These are phyloP conservation scores for Globisporangium irregulare DNA, from an alignment of 352 stramenopile genomes.

Conservation along the genomic window DNA sequence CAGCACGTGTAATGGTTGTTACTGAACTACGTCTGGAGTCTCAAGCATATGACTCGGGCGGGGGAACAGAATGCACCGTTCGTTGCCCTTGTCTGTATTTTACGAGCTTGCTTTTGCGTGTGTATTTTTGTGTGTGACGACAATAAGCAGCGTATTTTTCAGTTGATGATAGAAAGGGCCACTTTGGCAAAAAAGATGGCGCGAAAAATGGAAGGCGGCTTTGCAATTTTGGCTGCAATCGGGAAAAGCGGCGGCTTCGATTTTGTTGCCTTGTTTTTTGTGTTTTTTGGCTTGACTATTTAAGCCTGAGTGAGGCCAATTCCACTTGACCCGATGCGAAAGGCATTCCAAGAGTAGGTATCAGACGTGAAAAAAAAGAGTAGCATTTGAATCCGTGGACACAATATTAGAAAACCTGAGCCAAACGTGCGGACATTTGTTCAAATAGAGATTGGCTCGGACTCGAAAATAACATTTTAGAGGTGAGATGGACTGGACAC, in stretches of 20 bases:
- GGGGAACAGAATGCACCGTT: background rate
- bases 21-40: background rate
- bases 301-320: background rate
- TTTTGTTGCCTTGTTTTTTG: background rate
- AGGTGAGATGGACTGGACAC: no score
- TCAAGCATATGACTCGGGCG: background rate
- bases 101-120: background rate
- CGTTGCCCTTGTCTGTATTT: background rate
- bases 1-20: background rate
- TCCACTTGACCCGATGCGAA: background rate
- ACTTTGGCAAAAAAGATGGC: background rate
- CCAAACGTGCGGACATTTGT: no score
- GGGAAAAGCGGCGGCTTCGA: background rate
- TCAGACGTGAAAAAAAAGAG: no score
- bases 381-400: no score
- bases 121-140: background rate
- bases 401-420: no score
- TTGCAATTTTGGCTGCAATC: background rate
- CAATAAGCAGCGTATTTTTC: background rate
- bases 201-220: background rate
- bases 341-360: no score
- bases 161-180: background rate
- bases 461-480: no score
- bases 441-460: no score
- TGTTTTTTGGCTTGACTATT: background rate